phyloP scores from a whole-genome alignment of 1,139 yeast genomes.

The Suhomyces bokatorum region DNA sequence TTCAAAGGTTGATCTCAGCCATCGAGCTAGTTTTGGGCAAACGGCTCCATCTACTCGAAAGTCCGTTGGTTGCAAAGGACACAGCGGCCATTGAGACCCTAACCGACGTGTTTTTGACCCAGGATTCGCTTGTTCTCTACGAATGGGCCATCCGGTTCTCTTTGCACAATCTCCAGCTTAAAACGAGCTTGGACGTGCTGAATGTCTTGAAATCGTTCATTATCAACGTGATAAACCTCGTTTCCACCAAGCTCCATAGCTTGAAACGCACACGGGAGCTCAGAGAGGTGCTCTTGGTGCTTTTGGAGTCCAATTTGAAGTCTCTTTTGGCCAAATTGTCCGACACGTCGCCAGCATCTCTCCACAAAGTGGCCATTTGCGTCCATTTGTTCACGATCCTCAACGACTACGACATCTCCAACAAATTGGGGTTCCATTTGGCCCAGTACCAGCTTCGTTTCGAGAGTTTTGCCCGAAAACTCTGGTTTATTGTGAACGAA shows the following conservation, averaged over 20 bases:
- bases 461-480: conserved; percentile 34
- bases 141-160: conserved; percentile 37
- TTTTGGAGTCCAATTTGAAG: conserved; percentile 10
- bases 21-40: conserved; percentile 33
- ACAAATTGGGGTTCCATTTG: conserved; percentile 29
- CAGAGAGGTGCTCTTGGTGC: conserved; percentile 5
- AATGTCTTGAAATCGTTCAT: conserved; percentile 33
- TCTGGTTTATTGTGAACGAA: conserved; percentile 33
- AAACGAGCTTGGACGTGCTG: conserved; percentile 16
- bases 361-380: conserved; percentile 8
- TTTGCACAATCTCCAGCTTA: conserved; percentile 26
- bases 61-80: conserved; percentile 16
- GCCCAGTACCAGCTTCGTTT: conserved; percentile 28
- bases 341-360: conserved; percentile 4
- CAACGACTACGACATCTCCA: conserved; percentile 39
- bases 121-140: conserved; percentile 20
- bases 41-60: conserved; percentile 29
- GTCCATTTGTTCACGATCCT: conserved; percentile 38
- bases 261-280: conserved; percentile 23
- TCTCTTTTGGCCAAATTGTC: conserved; percentile 7
- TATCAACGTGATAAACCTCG: conserved; percentile 33
- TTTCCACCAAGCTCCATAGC: conserved; percentile 32
- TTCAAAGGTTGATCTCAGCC: conserved; percentile 26
- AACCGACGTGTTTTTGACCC: background rate
- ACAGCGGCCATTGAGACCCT: conserved; percentile 2